phyloP scores from a whole-genome alignment of 768 basidiomycete genomes.

The Trametes sanguinea region DNA sequence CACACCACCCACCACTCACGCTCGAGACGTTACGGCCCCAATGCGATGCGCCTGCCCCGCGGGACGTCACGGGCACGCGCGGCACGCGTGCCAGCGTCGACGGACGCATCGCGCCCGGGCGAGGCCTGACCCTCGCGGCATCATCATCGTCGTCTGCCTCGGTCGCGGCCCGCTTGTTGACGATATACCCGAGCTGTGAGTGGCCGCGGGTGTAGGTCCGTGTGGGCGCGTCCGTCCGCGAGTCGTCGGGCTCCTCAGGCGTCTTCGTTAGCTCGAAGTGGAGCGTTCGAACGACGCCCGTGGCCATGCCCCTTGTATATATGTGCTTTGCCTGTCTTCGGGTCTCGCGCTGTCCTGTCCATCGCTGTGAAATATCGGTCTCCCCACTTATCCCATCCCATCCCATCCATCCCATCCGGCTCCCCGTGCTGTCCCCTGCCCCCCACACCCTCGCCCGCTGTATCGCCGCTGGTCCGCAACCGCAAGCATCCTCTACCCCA shows the following conservation, averaged over 20 bases:
- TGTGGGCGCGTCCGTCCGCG: constrained; percentile 1
- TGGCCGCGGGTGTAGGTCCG: constrained; percentile 9
- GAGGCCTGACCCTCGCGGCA: neutral
- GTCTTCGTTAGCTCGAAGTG: neutral
- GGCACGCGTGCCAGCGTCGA: constrained; percentile 5
- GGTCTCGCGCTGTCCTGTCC: constrained; percentile 9
- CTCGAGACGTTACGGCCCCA: neutral
- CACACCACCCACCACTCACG: neutral
- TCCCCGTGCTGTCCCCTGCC: neutral
- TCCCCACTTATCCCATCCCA: neutral
- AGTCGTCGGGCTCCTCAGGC: neutral
- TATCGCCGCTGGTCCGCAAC: constrained; percentile 19
- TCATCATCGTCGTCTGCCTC: neutral
- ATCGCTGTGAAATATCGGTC: constrained; percentile 13
- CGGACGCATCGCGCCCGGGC: neutral
- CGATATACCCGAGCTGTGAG: neutral
- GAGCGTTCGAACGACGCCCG: neutral
- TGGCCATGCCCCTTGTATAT: neutral
- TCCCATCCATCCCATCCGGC: neutral
- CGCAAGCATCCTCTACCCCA: neutral
- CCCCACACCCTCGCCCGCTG: constrained; percentile 3
- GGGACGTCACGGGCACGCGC: constrained; percentile 15
- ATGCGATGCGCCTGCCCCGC: constrained; percentile 1
- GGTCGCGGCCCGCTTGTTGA: neutral
- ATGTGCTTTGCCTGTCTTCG: neutral